Evolutionary conservation across 2,329 filamentous ascomycete species (phyloP).

Genomic region (Didymella segeticola): DNA sequence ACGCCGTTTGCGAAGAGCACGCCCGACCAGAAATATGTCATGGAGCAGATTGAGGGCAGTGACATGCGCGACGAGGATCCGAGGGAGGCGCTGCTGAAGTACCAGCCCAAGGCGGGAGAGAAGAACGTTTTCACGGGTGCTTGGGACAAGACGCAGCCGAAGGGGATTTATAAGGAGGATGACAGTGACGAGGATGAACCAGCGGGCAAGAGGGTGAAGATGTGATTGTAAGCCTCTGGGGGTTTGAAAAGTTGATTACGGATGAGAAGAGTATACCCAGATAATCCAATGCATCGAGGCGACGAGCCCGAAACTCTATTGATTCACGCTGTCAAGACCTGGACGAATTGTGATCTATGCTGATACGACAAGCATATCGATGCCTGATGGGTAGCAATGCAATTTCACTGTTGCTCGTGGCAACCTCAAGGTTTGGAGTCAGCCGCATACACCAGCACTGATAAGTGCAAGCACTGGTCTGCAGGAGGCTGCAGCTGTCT

Average conservation of each 20-base stretch:
- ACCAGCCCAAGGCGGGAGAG: slow-evolving; percentile 89
- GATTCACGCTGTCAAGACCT: too few species aligned
- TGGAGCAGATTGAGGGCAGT: slow-evolving; percentile 85
- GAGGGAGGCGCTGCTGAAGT: slow-evolving; percentile 89
- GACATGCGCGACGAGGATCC: slow-evolving; percentile 97
- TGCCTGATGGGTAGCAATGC: too few species aligned
- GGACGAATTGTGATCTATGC: too few species aligned
- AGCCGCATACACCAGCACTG: too few species aligned
- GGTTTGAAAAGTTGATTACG: too few species aligned
- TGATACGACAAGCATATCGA: too few species aligned
- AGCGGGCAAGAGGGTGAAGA: slow-evolving; percentile 64
- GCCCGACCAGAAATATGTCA: slow-evolving; percentile 88
- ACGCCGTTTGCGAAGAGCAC: slow-evolving; percentile 92
- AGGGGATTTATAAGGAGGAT: slow-evolving; percentile 86
- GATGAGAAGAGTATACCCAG: too few species aligned
- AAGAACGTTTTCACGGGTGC: slow-evolving; percentile 95
- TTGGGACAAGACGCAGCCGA: slow-evolving; percentile 90
- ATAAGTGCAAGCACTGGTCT: not conserved
- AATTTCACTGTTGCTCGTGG: too few species aligned
- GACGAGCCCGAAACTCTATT: too few species aligned
- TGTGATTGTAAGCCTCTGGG: too few species aligned
- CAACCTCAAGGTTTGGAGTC: too few species aligned
- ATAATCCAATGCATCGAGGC: too few species aligned
- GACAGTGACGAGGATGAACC: slow-evolving; percentile 82
- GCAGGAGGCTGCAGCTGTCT: not conserved